Base-by-base conservation (phyloP, 2,329 filamentous ascomycete genomes). In the Fusarium nematophilum region DNA sequence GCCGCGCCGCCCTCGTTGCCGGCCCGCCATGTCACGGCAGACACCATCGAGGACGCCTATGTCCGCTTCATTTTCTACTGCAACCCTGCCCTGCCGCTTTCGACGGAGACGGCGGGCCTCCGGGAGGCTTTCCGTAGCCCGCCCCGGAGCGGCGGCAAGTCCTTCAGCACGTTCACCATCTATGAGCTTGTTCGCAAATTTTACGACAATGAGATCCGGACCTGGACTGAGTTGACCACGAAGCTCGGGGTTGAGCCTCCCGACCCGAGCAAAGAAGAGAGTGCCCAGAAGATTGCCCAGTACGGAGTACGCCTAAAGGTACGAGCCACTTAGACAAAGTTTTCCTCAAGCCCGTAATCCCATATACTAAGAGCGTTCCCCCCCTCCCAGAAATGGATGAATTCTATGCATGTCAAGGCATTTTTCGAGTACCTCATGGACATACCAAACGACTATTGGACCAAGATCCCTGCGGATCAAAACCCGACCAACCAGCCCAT, bases 251-350 rank as follows among this genome's bases (percentile, higher is more conserved):
- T 97, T 13, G 91, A 96, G 69, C 90, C 90, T 3, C 92, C 93
- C 3, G 90, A 92, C 56, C 81, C 87, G 18, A 87, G 90, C 55
- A 95, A 94, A 73, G 91, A 92, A 21, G 90, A 96, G 77, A 96
- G 92, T 73, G 88, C 90, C 2, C 94, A 97, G 72, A 97, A 97
- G 74, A 90, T 97, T 53, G 92, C 96, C 73, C 93, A 97, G 73
- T 97, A 97, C 79, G 92, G 92, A 36, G 93, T 97, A 39, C 86
- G 93, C 54, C 79, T 97, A 53, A 97, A 97, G 86, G 91, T 93
- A 56, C 58, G 64, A 36, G 33, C 53, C 44, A 30, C 48, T 37
- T 46, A 14, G 43, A 26, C 27, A 43, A 38, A 17, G 36, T 23
- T 26, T 38, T 10, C 42, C 43, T n/a, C n/a, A n/a, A n/a, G n/a